Base-by-base conservation (phyloP, 352 stramenopile genomes). In the Aphanomyces euteiches region DNA sequence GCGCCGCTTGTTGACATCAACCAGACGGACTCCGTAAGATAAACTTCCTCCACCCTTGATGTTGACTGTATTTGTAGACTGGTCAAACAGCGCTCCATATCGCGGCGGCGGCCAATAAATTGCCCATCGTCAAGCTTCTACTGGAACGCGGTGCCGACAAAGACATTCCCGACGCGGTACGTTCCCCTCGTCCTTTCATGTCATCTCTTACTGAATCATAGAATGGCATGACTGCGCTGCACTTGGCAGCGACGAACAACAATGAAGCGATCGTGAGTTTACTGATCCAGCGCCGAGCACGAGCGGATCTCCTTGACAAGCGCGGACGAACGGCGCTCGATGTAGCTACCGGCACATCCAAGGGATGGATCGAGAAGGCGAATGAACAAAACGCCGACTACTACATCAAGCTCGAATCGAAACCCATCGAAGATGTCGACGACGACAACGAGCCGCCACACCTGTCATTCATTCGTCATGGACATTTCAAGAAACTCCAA, bases 391-490 rank as follows among this genome's bases (percentile, higher is more conserved):
- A n/a, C 43, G 17, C 43, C 43, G 43, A 50, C 0, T 50, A 12
- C 10, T 50, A 50, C 43, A n/a, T 50, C 10, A 50, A 50, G 43
- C 10, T 50, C 10, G 10, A 50, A 50, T 50, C 43, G 43, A n/a
- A 12, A n/a, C 10, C 43, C 10, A n/a, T 50, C 10, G 10, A n/a
- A 12, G 17, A 50, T 50, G 43, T 2, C 10, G 10, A 12, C 43
- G 43, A 50, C 10, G 43, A 50, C 43, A 15, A 48, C 43, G 17
- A 50, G 43, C 17, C 17, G 43, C 43, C 43, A 50, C 43, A 50
- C 43, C 43, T 50, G 43, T 50, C 43, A 2, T 50, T 50, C 43
- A n/a, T 50, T 50, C 43, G 43, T 50, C 43, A 50, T n/a, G 43
- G 43, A n/a, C 43, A 50, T 12, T n/a, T 50, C 43, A 50, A 50